Evolutionary conservation across 257 asterid species (phyloP), one percentile per base, ranked within the genome.

Genomic region (Solanum piurae): DNA sequence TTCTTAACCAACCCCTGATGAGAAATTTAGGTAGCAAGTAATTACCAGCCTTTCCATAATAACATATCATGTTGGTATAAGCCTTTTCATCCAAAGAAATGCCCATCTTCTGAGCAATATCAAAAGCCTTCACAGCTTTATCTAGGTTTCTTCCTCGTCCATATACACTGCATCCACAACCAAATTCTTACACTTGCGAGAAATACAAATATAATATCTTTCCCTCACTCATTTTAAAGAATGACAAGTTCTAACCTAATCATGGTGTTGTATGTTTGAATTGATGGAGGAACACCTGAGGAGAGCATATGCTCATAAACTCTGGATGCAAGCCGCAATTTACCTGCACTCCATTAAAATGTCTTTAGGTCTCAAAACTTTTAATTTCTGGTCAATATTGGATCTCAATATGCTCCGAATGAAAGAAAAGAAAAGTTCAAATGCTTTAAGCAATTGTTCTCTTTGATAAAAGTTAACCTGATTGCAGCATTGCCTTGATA

Each of bases 251-350:
- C 88, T 88, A 58, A 95, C 98, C 99, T 96, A 92, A 97, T 97
- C 99, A 97, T 95, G 90, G 98, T 93, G 92, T 92, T 95, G 89
- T 93, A 95, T 71, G 99, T 97, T 91, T 95, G 97, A 87, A 95
- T 89, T 40, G 98, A 93, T 58, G 96, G 98, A 90, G 94, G 84
- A 88, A 92, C 90, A 66, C 90, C 90, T 55, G 20, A 83, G 82
- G 95, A 93, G 90, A 91, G 88, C 99, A 97, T 97, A 88, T 90
- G 94, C 88, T 97, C 96, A 36, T 91, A 95, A 88, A 97, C 93
- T 91, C 93, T 89, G 91, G 90, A 80, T 79, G 99, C 95, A 86
- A 89, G 91, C 18, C 87, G 95, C 75, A 97, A 93, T 92, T 92
- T 97, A 89, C 99, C 99, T 97, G 95, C 66, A 86, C 71, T 64